These are phyloP conservation scores for Ceratocystis ficicola DNA, from an alignment of 2,329 filamentous ascomycete species.

Conservation along the genomic window DNA sequence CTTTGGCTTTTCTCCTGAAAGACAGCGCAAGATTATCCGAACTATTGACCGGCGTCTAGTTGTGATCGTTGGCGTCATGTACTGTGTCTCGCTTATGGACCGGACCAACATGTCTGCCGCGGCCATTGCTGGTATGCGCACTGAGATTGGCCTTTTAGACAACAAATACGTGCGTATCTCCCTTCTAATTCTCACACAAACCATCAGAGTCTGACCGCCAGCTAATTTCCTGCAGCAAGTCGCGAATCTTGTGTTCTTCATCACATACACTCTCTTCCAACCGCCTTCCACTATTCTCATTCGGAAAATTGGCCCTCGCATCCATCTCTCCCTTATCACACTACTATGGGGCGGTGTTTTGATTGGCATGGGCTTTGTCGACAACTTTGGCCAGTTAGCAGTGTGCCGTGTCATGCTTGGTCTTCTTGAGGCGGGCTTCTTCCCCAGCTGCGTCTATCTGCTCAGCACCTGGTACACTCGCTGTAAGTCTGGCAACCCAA, in stretches of 20 bases:
- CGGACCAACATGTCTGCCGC: slow-evolving; percentile 64
- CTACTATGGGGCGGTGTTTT: slow-evolving; percentile 49
- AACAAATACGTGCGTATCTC: slow-evolving; percentile 34
- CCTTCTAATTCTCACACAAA: neutral
- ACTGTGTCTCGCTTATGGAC: slow-evolving; percentile 68
- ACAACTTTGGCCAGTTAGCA: slow-evolving; percentile 40
- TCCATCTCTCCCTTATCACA: slow-evolving; percentile 43
- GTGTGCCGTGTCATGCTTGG: slow-evolving; percentile 49
- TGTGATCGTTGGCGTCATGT: slow-evolving; percentile 50
- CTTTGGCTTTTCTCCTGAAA: slow-evolving; percentile 42
- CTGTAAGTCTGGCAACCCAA: slow-evolving; percentile 34
- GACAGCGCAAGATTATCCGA: slow-evolving; percentile 56
- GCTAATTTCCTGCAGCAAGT: slow-evolving; percentile 29
- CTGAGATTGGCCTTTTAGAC: slow-evolving; percentile 36
- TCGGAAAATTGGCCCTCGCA: slow-evolving; percentile 51
- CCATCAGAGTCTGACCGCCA: neutral
- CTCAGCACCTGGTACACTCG: slow-evolving; percentile 63
- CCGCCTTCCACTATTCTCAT: slow-evolving; percentile 57
- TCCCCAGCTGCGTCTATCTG: slow-evolving; percentile 57
- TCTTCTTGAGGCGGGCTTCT: slow-evolving; percentile 57
- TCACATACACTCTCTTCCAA: slow-evolving; percentile 60
- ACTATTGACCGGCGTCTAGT: slow-evolving; percentile 57
- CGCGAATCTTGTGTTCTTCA: slow-evolving; percentile 60
- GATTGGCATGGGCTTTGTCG: slow-evolving; percentile 54
- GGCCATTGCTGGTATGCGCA: slow-evolving; percentile 53